Conservation (phyloP, 768 basidiomycete genomes). For the Porphyrellus cyaneotinctus region DNA sequence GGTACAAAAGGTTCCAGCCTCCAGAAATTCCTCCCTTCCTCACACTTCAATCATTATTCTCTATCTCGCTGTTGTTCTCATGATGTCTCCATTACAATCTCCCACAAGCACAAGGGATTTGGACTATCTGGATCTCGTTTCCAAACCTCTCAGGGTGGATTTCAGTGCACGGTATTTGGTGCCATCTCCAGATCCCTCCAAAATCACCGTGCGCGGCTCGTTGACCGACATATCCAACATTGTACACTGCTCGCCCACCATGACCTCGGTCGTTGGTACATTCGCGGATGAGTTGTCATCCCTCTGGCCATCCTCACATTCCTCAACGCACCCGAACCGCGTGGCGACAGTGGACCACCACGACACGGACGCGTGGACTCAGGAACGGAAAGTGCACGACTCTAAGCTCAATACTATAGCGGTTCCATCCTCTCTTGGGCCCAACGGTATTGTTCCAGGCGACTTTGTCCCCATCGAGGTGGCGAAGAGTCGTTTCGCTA, state of each 20-base stretch:
- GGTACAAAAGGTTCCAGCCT: slow-evolving; percentile 21
- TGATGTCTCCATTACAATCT: slow-evolving; percentile 5
- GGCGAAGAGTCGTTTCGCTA: neutral
- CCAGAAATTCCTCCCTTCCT: neutral
- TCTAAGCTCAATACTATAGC: slow-evolving; percentile 6
- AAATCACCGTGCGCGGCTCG: slow-evolving; percentile 2
- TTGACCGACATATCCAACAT: slow-evolving; percentile 9
- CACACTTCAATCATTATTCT: neutral
- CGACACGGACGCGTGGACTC: slow-evolving; percentile 26
- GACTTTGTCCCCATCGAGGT: neutral
- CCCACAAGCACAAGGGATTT: slow-evolving; percentile 1
- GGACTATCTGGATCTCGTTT: neutral
- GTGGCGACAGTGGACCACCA: slow-evolving; percentile 22
- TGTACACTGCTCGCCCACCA: neutral
- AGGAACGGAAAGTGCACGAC: slow-evolving; percentile 8
- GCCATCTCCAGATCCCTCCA: slow-evolving; percentile 7
- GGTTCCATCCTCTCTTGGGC: slow-evolving; percentile 9
- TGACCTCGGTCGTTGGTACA: neutral
- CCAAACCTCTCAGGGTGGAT: slow-evolving; percentile 1
- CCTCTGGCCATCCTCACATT: slow-evolving; percentile 9
- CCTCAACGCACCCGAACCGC: slow-evolving; percentile 13
- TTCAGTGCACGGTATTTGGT: slow-evolving; percentile 8
- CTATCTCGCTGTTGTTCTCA: neutral
- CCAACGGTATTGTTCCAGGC: neutral
- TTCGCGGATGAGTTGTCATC: neutral